A percentile compares a stretch with the other conserved stretches of the same genome.
Conservation (phyloP, 2,329 filamentous ascomycete species). For the Aschersonia sp. region DNA sequence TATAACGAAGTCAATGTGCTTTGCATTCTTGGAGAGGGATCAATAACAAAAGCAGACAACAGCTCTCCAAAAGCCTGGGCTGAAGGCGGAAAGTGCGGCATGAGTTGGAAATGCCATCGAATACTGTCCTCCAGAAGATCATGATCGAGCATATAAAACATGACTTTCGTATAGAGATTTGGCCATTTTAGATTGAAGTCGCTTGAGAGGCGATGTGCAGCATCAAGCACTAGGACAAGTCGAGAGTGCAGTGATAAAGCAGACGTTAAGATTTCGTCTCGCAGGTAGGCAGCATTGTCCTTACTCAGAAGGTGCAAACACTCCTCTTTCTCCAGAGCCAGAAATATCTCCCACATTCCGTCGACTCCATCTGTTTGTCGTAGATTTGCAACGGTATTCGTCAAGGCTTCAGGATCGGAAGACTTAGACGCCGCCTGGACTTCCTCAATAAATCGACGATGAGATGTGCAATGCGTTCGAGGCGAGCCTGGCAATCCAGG, state of each 20-base stretch:
- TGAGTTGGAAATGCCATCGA: conserved; percentile 33
- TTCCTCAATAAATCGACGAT: not conserved
- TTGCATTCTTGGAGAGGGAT: conserved; percentile 21
- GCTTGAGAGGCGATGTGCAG: conserved; percentile 19
- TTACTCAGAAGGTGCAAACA: conserved; percentile 8
- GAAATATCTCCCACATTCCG: conserved; percentile 14
- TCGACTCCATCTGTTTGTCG: conserved; percentile 9
- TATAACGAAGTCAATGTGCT: conserved; percentile 30
- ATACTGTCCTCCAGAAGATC: conserved; percentile 22
- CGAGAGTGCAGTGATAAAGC: conserved; percentile 12
- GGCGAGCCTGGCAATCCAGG: no score
- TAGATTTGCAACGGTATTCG: conserved; percentile 7
- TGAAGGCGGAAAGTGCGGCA: conserved; percentile 25
- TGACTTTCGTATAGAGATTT: conserved; percentile 29
- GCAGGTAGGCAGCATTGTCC: conserved; percentile 11
- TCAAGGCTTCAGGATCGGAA: conserved; percentile 8
- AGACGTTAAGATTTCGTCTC: conserved; percentile 15
- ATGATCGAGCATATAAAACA: conserved; percentile 27
- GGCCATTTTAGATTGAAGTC: conserved; percentile 30
- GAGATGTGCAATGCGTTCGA: not conserved
- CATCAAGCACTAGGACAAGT: conserved; percentile 12
- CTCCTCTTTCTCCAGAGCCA: conserved; percentile 8
- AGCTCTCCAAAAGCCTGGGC: conserved; percentile 25
- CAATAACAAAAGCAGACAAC: conserved; percentile 26
- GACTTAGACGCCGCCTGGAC: conserved; percentile 1